Evolutionary conservation across 495 filamentous ascomycete species (phyloP), one percentile per base, ranked within the genome.

Genomic region (Sordaria brevicollis): DNA sequence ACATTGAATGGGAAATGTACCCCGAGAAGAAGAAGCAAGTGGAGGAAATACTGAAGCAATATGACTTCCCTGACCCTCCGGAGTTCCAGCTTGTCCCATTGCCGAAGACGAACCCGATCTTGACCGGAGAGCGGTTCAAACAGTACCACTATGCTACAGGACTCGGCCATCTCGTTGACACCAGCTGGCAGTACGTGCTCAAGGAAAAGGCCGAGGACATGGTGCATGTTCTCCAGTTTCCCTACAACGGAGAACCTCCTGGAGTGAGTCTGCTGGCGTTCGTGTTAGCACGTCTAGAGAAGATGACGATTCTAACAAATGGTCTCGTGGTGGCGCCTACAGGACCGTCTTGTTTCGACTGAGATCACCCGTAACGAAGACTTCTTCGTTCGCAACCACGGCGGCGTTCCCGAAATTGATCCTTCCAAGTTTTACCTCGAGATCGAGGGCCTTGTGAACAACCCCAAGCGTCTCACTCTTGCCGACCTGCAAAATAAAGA

Each of bases 1-100:
- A 90, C 72, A 81, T 91, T 5, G 89, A 92, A 74, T 91, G 89
- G 89, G 89, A 91, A 74, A 83, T 85, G 13, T 89, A 90, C 68
- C 89, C 88, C 0, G 88, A 90, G 49, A 90, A 89, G 77, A 87
- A 88, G 73, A 80, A 81, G 65, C 77, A 80, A 54, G 89, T 86
- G 13, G 80, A 83, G n/a, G 77, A 85, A 43, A 83, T 90, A 66
- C 73, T 91, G 6, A 76, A 77, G n/a, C 79, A 81, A 35, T 85
- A 90, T 65, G 83, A 83, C 37, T 91, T 91, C 67, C 80, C 83
- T 11, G 74, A 74, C 35, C 81, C 82, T 39, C 87, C 89, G 0
- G 89, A 90, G 71, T 91, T 85, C 71, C 85, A 88, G 70, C 80
- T 89, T 1, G 83, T 74, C 6, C 86, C 86, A 0, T 81, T 91